These are phyloP conservation scores for Kingdonia uniflora DNA, from an alignment of 164 flowering plant genomes.

Conservation along the genomic window DNA sequence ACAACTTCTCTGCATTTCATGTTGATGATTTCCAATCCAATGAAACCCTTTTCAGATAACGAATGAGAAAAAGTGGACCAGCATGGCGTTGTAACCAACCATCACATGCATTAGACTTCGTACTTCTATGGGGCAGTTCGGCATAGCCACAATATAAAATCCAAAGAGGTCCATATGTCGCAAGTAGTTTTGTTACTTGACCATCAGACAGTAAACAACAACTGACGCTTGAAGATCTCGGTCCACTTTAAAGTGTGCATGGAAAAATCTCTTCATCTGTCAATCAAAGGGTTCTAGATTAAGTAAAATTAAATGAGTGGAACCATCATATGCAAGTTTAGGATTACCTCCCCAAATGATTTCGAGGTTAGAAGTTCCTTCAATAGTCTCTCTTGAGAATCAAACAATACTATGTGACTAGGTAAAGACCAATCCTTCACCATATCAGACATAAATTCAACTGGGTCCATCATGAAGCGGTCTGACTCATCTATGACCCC, in stretches of 20 bases:
- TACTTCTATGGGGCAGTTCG: too few relatives aligned
- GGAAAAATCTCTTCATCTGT: conserved; percentile 72
- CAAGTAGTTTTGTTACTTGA: conserved; percentile 9
- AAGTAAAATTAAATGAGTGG: background rate
- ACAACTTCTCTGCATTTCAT: too few relatives aligned
- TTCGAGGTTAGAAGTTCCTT: conserved; percentile 42
- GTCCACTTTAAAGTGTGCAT: conserved; percentile 88
- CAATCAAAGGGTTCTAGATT: conserved; percentile 5
- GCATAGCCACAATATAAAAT: too few relatives aligned
- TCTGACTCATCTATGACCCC: conserved; percentile 66
- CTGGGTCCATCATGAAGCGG: conserved; percentile 69
- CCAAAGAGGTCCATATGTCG: too few relatives aligned
- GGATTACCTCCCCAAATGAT: conserved; percentile 54
- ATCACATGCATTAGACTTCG: too few relatives aligned
- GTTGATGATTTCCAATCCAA: too few relatives aligned
- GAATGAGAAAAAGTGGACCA: too few relatives aligned
- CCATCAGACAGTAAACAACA: conserved; percentile 39
- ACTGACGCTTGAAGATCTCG: conserved; percentile 72
- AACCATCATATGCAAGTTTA: background rate
- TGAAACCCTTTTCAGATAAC: too few relatives aligned
- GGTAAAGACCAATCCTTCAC: conserved; percentile 57
- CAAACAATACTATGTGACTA: conserved; percentile 76
- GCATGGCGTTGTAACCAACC: too few relatives aligned
- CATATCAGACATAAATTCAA: conserved; percentile 38
- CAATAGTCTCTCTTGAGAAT: conserved; percentile 50